Conservation (phyloP, 306 rosid species). For the Luffa acutangula region DNA sequence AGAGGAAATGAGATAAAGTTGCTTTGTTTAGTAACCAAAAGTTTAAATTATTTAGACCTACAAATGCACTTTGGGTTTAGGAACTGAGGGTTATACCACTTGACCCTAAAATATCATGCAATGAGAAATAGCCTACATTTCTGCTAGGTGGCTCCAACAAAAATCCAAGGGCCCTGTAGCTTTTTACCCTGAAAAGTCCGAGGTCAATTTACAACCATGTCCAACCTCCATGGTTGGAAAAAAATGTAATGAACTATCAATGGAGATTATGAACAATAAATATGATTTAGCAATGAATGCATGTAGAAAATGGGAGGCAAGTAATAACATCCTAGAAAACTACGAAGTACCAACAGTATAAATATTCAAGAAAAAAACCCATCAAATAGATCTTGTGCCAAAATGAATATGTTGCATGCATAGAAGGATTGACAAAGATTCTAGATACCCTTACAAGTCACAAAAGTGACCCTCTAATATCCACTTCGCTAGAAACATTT, state of each 20-base stretch:
- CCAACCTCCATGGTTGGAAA: not conserved
- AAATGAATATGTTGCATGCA: not conserved
- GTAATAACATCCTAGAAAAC: not conserved
- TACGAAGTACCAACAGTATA: not conserved
- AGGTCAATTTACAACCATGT: not conserved
- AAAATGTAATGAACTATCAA: not conserved
- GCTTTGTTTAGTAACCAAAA: not conserved
- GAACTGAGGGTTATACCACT: not conserved
- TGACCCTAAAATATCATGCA: not conserved
- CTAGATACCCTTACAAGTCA: not conserved
- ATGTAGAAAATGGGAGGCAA: not conserved
- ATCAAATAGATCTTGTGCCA: not conserved
- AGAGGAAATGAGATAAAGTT: not conserved
- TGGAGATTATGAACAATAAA: not conserved
- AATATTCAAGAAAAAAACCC: not conserved
- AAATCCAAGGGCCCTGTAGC: not conserved
- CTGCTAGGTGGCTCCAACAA: not conserved
- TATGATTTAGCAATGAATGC: not conserved
- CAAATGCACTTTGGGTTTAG: not conserved
- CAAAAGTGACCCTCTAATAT: not conserved
- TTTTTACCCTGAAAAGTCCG: not conserved
- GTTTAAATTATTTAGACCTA: not conserved
- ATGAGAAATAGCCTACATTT: not conserved
- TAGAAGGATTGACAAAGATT: not conserved
- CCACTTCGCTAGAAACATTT: not conserved